Percentiles rank a stretch among this genome's conserved stretches.
Conservation (phyloP, 306 rosid species). For the Gleditsia sinensis region DNA sequence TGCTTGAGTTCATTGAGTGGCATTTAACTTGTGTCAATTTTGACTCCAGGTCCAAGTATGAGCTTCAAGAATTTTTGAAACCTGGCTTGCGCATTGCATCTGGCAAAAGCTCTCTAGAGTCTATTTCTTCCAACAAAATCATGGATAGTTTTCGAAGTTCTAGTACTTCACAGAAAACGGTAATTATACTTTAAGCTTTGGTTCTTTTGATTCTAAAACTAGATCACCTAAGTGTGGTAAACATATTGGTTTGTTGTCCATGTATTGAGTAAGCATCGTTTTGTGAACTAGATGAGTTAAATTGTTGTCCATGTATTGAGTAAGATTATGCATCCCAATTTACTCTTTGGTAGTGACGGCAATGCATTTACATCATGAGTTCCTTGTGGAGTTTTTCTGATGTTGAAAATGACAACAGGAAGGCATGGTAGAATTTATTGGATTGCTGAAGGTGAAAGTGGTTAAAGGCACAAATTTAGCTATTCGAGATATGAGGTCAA, state of each 20-base stretch:
- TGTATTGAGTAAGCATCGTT: conserved; percentile 7
- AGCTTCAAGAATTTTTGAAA: conserved; percentile 86
- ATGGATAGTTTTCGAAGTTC: conserved; percentile 62
- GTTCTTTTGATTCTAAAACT: conserved; percentile 32
- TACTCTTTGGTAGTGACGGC: conserved; percentile 27
- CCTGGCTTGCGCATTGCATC: conserved; percentile 89
- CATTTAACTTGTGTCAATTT: conserved; percentile 31
- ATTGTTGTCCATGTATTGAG: no score
- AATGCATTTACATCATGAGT: conserved; percentile 21
- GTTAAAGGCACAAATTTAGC: conserved; percentile 87
- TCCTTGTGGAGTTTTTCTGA: conserved; percentile 42
- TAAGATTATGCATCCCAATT: conserved; percentile 29
- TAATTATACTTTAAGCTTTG: conserved; percentile 39
- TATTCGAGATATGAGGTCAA: conserved; percentile 90
- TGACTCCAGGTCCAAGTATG: conserved; percentile 81
- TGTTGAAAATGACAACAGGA: conserved; percentile 61
- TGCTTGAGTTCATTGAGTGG: conserved; percentile 22
- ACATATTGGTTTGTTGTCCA: conserved; percentile 25
- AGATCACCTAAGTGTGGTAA: conserved; percentile 5
- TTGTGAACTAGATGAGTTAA: conserved; percentile 26
- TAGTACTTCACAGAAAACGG: conserved; percentile 57
- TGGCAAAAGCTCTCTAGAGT: conserved; percentile 48
- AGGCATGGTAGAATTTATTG: conserved; percentile 93
- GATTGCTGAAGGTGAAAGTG: conserved; percentile 91
- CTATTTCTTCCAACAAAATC: conserved; percentile 60